These are phyloP conservation scores for Microcera coccophila DNA, from an alignment of 2,329 filamentous ascomycete species.

Conservation along the genomic window DNA sequence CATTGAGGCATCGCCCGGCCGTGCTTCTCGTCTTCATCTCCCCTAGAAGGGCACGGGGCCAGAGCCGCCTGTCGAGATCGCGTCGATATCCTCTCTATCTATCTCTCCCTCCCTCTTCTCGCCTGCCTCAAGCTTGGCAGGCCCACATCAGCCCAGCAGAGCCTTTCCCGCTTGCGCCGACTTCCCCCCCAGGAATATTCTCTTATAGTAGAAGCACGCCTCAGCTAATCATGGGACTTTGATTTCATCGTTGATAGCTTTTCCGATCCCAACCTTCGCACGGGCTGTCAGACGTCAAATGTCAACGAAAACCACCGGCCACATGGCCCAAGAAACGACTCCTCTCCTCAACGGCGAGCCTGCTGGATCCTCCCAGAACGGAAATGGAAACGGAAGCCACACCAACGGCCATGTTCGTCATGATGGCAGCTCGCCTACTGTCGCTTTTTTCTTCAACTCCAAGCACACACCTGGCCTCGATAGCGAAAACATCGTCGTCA, in stretches of 20 bases:
- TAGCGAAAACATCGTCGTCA: slow-evolving; percentile 44
- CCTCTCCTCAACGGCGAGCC: slow-evolving; percentile 41
- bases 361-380: slow-evolving; percentile 1
- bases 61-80: not conserved
- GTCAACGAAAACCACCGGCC: slow-evolving; percentile 26
- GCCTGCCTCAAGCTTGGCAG: not conserved
- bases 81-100: not conserved
- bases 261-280: slow-evolving; percentile 17
- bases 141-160: not conserved
- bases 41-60: not conserved
- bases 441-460: slow-evolving; percentile 47
- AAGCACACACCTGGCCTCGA: slow-evolving; percentile 51
- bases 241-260: slow-evolving; percentile 23
- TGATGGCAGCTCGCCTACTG: slow-evolving; percentile 21
- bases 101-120: not conserved
- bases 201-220: not conserved
- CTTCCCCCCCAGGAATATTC: not conserved
- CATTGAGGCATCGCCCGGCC: too few species aligned
- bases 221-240: slow-evolving; percentile 29
- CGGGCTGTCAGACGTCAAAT: slow-evolving; percentile 31
- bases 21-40: too few species aligned
- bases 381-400: too few species aligned
- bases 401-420: slow-evolving; percentile 22
- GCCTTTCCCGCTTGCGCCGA: not conserved
- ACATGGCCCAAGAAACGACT: slow-evolving; percentile 36